Conservation (phyloP, 2,329 filamentous ascomycete genomes). For the Colletotrichum spinosum region DNA sequence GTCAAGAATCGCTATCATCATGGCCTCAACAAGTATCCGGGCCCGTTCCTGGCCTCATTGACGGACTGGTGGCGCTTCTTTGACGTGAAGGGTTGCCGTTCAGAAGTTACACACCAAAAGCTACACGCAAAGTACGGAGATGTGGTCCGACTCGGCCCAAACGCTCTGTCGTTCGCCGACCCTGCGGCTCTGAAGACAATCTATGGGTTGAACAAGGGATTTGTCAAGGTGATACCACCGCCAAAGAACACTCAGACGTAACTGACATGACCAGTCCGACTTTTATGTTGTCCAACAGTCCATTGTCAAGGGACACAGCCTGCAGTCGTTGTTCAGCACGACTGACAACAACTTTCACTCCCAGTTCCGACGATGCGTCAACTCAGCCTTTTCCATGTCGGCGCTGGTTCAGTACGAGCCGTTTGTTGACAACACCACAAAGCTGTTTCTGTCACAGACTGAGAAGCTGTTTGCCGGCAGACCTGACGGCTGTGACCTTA, state of each 20-base stretch:
- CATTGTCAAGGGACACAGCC: slow-evolving; percentile 73
- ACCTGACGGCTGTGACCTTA: slow-evolving; percentile 68
- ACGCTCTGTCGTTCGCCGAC: slow-evolving; percentile 78
- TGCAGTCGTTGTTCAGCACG: slow-evolving; percentile 82
- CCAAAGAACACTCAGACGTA: not conserved
- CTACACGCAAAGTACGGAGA: slow-evolving; percentile 80
- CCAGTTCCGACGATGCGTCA: slow-evolving; percentile 79
- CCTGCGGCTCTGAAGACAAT: slow-evolving; percentile 80
- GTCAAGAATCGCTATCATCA: slow-evolving; percentile 62
- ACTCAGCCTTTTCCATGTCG: slow-evolving; percentile 82
- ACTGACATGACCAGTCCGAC: slow-evolving; percentile 67
- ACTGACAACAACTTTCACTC: slow-evolving; percentile 81
- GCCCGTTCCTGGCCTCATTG: slow-evolving; percentile 74
- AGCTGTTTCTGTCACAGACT: slow-evolving; percentile 75
- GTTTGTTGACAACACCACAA: slow-evolving; percentile 80
- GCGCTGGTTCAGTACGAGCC: slow-evolving; percentile 83
- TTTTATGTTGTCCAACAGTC: slow-evolving; percentile 86
- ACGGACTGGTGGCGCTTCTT: slow-evolving; percentile 79
- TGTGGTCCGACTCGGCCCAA: slow-evolving; percentile 81
- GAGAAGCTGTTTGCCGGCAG: slow-evolving; percentile 64
- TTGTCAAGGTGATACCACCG: slow-evolving; percentile 71
- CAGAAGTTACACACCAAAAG: slow-evolving; percentile 75
- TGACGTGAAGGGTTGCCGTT: slow-evolving; percentile 72
- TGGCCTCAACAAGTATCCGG: slow-evolving; percentile 78
- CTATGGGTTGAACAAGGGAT: slow-evolving; percentile 86